A percentile compares a stretch with the other conserved stretches of the same genome.
phyloP scores from a whole-genome alignment of 1,284 basidiomycete genomes.

The Papiliotrema terrestris region DNA sequence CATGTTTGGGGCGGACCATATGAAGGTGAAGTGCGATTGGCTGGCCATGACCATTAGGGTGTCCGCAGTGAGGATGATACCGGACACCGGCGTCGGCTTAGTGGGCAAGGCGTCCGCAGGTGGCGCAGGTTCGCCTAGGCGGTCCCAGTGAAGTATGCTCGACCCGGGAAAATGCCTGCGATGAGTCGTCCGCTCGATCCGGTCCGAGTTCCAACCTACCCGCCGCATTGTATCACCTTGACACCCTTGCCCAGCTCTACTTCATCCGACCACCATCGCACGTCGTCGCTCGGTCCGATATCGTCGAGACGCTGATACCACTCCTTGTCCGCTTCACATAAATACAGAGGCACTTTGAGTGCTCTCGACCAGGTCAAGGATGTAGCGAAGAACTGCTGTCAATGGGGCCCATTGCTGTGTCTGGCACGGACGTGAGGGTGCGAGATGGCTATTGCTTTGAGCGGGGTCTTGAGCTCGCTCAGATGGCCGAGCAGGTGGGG shows the following conservation, averaged over 20 bases:
- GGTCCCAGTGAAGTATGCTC: slow-evolving; percentile 43
- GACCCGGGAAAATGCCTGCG: slow-evolving; percentile 47
- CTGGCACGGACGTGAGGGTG: slow-evolving; percentile 43
- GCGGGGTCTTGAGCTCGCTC: slow-evolving; percentile 19
- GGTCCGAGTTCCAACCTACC: slow-evolving; percentile 18
- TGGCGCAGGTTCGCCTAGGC: slow-evolving; percentile 33
- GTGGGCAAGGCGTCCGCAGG: slow-evolving; percentile 20
- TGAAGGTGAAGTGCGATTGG: slow-evolving; percentile 41
- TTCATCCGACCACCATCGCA: slow-evolving; percentile 33
- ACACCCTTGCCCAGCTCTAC: slow-evolving; percentile 25
- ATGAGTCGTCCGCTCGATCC: background rate
- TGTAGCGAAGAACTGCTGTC: slow-evolving; percentile 43
- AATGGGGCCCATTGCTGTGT: background rate
- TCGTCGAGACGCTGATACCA: slow-evolving; percentile 41
- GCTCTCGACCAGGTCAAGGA: slow-evolving; percentile 45
- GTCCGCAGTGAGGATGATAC: slow-evolving; percentile 42
- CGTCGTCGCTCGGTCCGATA: slow-evolving; percentile 19
- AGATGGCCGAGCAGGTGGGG: slow-evolving; percentile 31
- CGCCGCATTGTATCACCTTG: slow-evolving; percentile 43
- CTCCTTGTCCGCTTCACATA: slow-evolving; percentile 35
- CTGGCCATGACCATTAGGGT: slow-evolving; percentile 46
- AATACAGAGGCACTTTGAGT: slow-evolving; percentile 39
- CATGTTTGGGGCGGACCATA: slow-evolving; percentile 48
- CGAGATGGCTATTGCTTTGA: slow-evolving; percentile 45
- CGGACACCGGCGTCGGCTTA: slow-evolving; percentile 27